These are phyloP conservation scores for Lactuca saligna DNA, from an alignment of 129 eudicot genomes.

Conservation along the genomic window DNA sequence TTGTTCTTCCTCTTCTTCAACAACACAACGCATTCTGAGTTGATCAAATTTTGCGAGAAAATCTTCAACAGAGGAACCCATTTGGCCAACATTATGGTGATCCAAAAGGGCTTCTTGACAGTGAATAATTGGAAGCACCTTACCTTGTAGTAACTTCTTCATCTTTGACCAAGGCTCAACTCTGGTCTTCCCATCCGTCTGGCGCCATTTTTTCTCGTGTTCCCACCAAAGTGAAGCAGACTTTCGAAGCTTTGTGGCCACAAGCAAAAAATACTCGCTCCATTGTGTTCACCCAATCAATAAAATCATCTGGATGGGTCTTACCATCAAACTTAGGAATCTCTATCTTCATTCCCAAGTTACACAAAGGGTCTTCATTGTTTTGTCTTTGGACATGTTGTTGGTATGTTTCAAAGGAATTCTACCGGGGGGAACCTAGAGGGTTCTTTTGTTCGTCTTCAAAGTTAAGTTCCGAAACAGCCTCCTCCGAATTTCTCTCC, in stretches of 20 bases:
- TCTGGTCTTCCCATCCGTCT: not conserved
- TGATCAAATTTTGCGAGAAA: not conserved
- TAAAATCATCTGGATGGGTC: too few species aligned
- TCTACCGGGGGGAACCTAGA: too few species aligned
- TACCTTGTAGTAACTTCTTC: not conserved
- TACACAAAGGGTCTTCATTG: too few species aligned
- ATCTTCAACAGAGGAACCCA: not conserved
- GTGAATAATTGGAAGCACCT: not conserved
- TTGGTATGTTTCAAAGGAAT: too few species aligned
- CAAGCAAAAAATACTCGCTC: not conserved
- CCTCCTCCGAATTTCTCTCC: too few species aligned
- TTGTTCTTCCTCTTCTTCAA: too few species aligned
- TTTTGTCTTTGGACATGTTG: too few species aligned
- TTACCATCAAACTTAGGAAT: too few species aligned
- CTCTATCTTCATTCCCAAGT: too few species aligned
- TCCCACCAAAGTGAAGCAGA: conserved; percentile 3
- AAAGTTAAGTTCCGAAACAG: not conserved
- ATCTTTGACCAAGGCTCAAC: too few species aligned
- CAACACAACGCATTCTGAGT: not conserved
- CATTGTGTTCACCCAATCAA: too few species aligned
- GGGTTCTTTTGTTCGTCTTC: too few species aligned
- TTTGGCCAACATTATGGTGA: not conserved
- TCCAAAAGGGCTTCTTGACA: not conserved
- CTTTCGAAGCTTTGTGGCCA: not conserved
- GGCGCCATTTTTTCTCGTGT: not conserved